These are phyloP conservation scores for Podila epicladia DNA, from an alignment of 192 early-diverging fungal genomes.

Conservation along the genomic window DNA sequence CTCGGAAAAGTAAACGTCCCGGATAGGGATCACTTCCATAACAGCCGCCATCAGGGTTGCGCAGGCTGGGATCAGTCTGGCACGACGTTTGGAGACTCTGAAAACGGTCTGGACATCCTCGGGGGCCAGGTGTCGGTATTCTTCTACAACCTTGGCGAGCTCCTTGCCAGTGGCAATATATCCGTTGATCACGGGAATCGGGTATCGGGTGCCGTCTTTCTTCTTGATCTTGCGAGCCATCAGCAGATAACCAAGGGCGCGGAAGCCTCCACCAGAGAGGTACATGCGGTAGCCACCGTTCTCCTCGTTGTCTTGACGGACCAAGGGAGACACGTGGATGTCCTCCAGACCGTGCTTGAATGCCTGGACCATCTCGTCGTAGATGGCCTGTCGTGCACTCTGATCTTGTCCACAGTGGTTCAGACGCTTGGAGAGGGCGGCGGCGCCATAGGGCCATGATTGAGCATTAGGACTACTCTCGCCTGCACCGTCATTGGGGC, in stretches of 20 bases:
- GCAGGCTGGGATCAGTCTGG: slow-evolving; percentile 62
- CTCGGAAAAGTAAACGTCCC: slow-evolving; percentile 61
- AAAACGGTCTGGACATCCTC: slow-evolving; percentile 49
- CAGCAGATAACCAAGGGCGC: slow-evolving; percentile 61
- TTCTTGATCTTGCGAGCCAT: slow-evolving; percentile 55
- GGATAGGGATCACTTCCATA: slow-evolving; percentile 50
- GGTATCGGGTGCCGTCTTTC: slow-evolving; percentile 40
- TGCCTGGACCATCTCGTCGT: slow-evolving; percentile 48
- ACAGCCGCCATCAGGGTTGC: slow-evolving; percentile 59
- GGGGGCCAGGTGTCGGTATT: slow-evolving; percentile 48
- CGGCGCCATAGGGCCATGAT: slow-evolving; percentile 63
- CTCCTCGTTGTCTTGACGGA: slow-evolving; percentile 14
- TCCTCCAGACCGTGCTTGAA: slow-evolving; percentile 35
- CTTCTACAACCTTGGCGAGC: slow-evolving; percentile 38
- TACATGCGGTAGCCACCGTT: slow-evolving; percentile 56
- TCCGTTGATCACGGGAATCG: slow-evolving; percentile 66
- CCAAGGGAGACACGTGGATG: slow-evolving; percentile 26
- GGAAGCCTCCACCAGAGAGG: slow-evolving; percentile 65
- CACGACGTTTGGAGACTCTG: slow-evolving; percentile 64
- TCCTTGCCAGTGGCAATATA: slow-evolving; percentile 56
- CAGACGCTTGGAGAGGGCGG: slow-evolving; percentile 55
- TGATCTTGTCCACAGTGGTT: slow-evolving; percentile 34
- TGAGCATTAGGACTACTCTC: slow-evolving; percentile 46
- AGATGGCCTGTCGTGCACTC: slow-evolving; percentile 34
- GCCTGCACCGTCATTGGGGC: slow-evolving; percentile 19